A percentile compares a stretch with the other conserved stretches of the same genome.
Evolutionary conservation across 345 rosid genomes (phyloP).

Genomic region (Syzygium oleosum): DNA sequence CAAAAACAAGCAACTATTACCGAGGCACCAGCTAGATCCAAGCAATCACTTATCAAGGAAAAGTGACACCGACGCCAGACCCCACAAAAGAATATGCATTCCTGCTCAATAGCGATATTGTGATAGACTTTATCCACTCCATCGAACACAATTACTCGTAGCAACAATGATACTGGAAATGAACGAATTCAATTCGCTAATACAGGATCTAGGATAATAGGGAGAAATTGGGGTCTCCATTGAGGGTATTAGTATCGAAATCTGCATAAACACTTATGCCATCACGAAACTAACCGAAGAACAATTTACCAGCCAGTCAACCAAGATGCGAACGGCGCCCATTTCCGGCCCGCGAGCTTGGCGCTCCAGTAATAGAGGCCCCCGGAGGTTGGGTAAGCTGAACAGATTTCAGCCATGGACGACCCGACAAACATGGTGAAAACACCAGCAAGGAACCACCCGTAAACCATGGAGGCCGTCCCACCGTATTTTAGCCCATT

Average conservation of each 20-base stretch:
- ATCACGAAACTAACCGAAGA: background rate
- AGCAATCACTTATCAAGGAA: background rate
- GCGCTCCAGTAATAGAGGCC: slow-evolving; percentile 99
- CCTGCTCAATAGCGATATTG: background rate
- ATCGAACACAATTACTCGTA: background rate
- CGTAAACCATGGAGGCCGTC: slow-evolving; percentile 67
- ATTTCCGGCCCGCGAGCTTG: slow-evolving; percentile 75
- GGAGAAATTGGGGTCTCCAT: background rate
- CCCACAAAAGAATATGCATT: background rate
- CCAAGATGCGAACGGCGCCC: slow-evolving; percentile 99
- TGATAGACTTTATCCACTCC: background rate
- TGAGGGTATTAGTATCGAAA: background rate
- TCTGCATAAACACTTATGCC: background rate
- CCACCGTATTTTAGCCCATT: slow-evolving; percentile 80
- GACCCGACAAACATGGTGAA: slow-evolving; percentile 86
- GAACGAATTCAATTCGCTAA: background rate
- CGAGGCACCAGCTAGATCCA: background rate
- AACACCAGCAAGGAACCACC: slow-evolving; percentile 75
- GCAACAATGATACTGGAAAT: background rate
- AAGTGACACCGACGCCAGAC: background rate
- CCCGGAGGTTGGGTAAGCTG: slow-evolving; percentile 93
- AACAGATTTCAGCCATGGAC: slow-evolving; percentile 97
- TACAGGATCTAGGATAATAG: background rate
- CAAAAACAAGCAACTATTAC: background rate
- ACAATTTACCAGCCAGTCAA: slow-evolving; percentile 73